Evolutionary conservation across 139 green algal species (phyloP), one percentile per base, ranked within the genome.

Genomic region (Haematococcus sp.): DNA sequence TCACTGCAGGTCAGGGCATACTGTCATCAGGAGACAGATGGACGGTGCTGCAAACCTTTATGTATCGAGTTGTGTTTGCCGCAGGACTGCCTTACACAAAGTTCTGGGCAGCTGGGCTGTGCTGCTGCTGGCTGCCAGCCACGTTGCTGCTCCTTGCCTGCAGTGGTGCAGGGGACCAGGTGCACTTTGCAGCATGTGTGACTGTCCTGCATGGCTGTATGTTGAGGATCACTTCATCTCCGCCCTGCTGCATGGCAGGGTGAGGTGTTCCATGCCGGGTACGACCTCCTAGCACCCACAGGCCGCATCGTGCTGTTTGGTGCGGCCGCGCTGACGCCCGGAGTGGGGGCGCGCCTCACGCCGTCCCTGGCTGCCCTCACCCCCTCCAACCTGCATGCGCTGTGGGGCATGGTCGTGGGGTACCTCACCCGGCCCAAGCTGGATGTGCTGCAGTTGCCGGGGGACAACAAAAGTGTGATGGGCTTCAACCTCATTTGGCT

Each of bases 401-500:
- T 51, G 22, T 19, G 77, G 27, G 46, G 73, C 32, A 68, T 81
- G 17, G n/a, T 72, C 4, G 49, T 67, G 17, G 54, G 61, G 13
- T 87, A 72, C 68, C 54, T 82, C n/a, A 67, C 56, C 19, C 67
- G 83, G 30, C 79, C 79, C 16, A 44, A 33, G 44, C 27, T 88
- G 31, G 83, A 88, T 60, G 61, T 68, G 25, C 52, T 86, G 22
- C 63, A 70, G 25, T 61, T 88, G 54, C 83, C 83, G 4, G 76
- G 73, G 0, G 75, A 84, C 20, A 88, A 88, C 79, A 85, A 85
- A 43, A 68, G 66, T 2, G 80, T 86, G 1, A 52, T 86, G 40
- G n/a, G n/a, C 33, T 84, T 84, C 60, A 84, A 84, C 46, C 59
- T 80, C 22, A 81, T 81, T n/a, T 84, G 55, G 54, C 49, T 81